Evolutionary conservation across 768 basidiomycete genomes (phyloP), one percentile per base, ranked within the genome.

Genomic region (Jaapia argillacea): DNA sequence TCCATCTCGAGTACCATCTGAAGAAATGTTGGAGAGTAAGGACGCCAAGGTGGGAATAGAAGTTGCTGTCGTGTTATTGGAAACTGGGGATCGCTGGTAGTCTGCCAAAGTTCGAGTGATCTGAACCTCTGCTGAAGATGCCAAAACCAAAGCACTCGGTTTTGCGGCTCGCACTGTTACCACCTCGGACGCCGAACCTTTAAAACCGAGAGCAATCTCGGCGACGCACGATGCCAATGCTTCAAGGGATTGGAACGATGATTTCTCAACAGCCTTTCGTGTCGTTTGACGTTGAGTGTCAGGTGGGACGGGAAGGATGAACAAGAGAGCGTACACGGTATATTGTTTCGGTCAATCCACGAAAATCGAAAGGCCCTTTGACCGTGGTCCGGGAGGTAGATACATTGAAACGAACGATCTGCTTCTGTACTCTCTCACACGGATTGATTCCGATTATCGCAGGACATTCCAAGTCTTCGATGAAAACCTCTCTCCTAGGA

Each of bases 391-490:
- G 35, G 24, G 51, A 48, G 5, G 77, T 36, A 7, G 63, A 63
- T 21, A 86, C 48, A 48, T 79, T 70, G 45, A 77, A 54, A 14
- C 68, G 60, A 13, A 89, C 69, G 24, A 70, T 56, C 54, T 91
- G 88, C 51, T 71, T 71, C 52, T 79, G 73, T 24, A 62, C 50
- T 24, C 85, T 68, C 58, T 91, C 89, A 45, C 68, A 71, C 4
- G 71, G 65, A 49, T 85, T 75, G 28, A 90, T 62, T 2, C 89
- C 87, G 20, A 91, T 65, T 41, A 88, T 70, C 12, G 71, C 64
- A 5, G 65, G 61, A 27, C 77, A 72, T 3, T 62, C 53, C 6
- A 91, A 58, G 37, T 67, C 66, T 21, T 54, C 44, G 16, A 76
- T 56, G 28, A 52, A 52, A n/a, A 38, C 55, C 49, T 31, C 41